Percentiles rank a stretch among this genome's conserved stretches.
Evolutionary conservation across 1,284 basidiomycete genomes (phyloP).

Genomic region (Cyathus pygmaeus): DNA sequence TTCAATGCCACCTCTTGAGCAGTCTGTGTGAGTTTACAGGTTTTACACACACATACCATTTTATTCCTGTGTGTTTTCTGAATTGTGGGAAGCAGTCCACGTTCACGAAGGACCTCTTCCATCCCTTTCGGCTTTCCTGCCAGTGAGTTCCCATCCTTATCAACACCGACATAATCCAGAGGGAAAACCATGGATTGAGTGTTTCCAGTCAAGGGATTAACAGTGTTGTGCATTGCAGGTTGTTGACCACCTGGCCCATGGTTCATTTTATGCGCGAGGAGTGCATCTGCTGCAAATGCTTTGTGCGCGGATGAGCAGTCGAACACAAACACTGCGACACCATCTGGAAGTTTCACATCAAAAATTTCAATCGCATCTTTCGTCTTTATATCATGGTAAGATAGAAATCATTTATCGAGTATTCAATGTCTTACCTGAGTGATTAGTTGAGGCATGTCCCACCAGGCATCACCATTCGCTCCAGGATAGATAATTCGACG

Average conservation of each 20-base stretch:
- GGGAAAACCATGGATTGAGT: not conserved
- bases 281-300: not conserved
- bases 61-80: not conserved
- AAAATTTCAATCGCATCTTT: too few relatives aligned
- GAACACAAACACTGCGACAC: too few relatives aligned
- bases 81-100: not conserved
- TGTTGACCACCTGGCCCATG: not conserved
- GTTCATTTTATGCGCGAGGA: not conserved
- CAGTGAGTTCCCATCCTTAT: not conserved
- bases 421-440: conserved; percentile 5
- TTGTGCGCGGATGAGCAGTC: not conserved
- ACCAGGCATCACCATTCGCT: conserved; percentile 10
- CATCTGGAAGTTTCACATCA: too few relatives aligned
- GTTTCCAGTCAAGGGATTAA: not conserved
- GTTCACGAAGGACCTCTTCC: not conserved
- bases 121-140: not conserved
- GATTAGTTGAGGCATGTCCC: conserved; percentile 13
- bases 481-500: conserved; percentile 14
- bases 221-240: not conserved
- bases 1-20: too few relatives aligned
- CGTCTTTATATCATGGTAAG: too few relatives aligned
- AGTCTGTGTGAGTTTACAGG: not conserved
- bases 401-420: too few relatives aligned
- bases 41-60: not conserved
- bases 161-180: not conserved